Conservation (phyloP, 2,329 filamentous ascomycete species). For the Aureobasidium sp. region DNA sequence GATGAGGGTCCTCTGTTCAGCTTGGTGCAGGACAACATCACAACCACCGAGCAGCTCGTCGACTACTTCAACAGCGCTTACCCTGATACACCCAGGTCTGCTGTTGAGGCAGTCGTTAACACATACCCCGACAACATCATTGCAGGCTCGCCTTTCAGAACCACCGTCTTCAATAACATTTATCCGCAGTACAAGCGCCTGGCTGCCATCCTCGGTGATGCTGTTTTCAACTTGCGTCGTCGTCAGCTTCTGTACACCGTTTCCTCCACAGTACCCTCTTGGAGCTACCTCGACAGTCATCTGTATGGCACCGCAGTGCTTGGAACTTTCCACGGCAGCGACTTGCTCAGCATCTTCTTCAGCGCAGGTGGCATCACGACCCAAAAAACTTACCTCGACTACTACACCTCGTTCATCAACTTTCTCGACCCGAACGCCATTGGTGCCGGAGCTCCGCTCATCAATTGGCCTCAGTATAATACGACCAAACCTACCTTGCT, state of each 20-base stretch:
- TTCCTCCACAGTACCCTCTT: slow-evolving; percentile 49
- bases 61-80: slow-evolving; percentile 61
- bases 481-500: slow-evolving; percentile 43
- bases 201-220: slow-evolving; percentile 66
- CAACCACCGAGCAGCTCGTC: slow-evolving; percentile 51
- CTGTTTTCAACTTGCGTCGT: slow-evolving; percentile 66
- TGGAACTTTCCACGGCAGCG: slow-evolving; percentile 68
- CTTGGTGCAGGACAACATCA: slow-evolving; percentile 63
- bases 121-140: slow-evolving; percentile 54
- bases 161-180: slow-evolving; percentile 59
- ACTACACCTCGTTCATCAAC: slow-evolving; percentile 68
- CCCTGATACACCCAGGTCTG: slow-evolving; percentile 41
- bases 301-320: slow-evolving; percentile 63
- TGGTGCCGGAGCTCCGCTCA: slow-evolving; percentile 29
- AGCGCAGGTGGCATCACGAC: slow-evolving; percentile 41
- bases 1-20: slow-evolving; percentile 73
- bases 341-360: slow-evolving; percentile 63
- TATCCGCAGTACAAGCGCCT: slow-evolving; percentile 74
- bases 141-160: slow-evolving; percentile 66
- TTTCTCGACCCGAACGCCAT: slow-evolving; percentile 62
- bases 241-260: slow-evolving; percentile 54
- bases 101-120: slow-evolving; percentile 50
- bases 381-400: slow-evolving; percentile 50
- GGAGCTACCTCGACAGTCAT: slow-evolving; percentile 72
- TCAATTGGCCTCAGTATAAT: slow-evolving; percentile 51